Evolutionary conservation across 768 basidiomycete species (phyloP).

Genomic region (Leccinum ochraceum): DNA sequence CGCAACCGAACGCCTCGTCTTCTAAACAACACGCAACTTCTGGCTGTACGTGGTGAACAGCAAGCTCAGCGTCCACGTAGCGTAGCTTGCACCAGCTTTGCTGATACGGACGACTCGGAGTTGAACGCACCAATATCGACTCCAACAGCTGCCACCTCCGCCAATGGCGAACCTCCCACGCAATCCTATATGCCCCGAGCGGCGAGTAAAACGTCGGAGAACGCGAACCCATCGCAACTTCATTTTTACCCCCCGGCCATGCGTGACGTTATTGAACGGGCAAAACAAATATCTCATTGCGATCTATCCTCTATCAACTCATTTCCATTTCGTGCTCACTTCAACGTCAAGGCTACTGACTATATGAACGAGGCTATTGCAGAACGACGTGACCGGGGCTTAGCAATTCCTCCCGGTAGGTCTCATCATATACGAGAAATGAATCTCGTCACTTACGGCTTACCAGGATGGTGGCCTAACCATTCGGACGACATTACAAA

Average conservation of each 20-base stretch:
- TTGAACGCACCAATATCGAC: too few species aligned
- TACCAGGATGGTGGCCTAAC: background rate
- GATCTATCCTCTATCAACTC: background rate
- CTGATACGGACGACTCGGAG: too few species aligned
- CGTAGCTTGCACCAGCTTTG: too few species aligned
- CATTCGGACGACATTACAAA: background rate
- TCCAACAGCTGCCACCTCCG: too few species aligned
- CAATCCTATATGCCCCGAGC: too few species aligned
- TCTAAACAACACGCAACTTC: too few species aligned
- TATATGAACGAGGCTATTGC: background rate
- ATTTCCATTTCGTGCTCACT: background rate
- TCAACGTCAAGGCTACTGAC: background rate
- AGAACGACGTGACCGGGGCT: background rate
- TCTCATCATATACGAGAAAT: background rate
- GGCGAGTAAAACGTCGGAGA: too few species aligned
- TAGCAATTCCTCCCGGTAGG: background rate
- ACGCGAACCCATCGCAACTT: background rate
- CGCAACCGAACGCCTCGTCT: too few species aligned
- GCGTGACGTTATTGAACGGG: background rate
- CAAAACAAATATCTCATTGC: background rate
- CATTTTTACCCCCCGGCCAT: background rate
- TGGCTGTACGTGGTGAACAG: too few species aligned
- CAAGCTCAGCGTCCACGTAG: too few species aligned
- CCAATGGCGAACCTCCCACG: too few species aligned
- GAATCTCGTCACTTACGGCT: background rate